Conservation (phyloP, 768 basidiomycete genomes). For the Lactarius deliciosus region DNA sequence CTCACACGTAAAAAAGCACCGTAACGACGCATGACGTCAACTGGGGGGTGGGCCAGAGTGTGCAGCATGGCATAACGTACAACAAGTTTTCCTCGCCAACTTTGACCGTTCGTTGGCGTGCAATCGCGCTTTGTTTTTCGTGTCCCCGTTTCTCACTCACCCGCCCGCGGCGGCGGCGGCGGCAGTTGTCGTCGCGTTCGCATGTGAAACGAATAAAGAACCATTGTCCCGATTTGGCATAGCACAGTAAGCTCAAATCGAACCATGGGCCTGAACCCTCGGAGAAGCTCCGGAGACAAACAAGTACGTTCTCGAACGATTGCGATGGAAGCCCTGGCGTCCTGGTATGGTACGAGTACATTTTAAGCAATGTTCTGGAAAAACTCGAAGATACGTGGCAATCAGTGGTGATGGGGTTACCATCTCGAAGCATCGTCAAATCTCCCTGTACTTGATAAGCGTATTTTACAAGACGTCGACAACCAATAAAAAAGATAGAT, state of each 20-base stretch:
- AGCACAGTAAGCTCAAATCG: too few species aligned
- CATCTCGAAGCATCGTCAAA: background rate
- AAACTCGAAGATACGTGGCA: background rate
- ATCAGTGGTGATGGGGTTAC: background rate
- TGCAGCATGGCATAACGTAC: too few species aligned
- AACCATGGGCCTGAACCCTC: background rate
- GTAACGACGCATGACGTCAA: too few species aligned
- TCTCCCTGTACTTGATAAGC: background rate
- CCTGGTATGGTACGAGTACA: background rate
- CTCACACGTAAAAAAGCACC: background rate
- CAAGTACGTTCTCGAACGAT: background rate
- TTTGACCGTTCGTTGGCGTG: too few species aligned
- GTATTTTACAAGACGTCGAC: slow-evolving; percentile 13
- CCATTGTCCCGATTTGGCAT: too few species aligned
- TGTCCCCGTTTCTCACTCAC: too few species aligned
- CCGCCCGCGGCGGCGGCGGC: too few species aligned
- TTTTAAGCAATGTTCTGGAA: background rate
- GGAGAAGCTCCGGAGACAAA: background rate
- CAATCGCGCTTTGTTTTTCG: too few species aligned
- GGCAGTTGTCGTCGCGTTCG: too few species aligned
- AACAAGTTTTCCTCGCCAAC: too few species aligned
- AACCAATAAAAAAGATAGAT: background rate
- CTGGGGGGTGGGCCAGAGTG: too few species aligned
- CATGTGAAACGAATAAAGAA: too few species aligned
- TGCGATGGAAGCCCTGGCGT: background rate